Conservation (phyloP, 108 stramenopile genomes). For the Fragilariopsis cylindrus region DNA sequence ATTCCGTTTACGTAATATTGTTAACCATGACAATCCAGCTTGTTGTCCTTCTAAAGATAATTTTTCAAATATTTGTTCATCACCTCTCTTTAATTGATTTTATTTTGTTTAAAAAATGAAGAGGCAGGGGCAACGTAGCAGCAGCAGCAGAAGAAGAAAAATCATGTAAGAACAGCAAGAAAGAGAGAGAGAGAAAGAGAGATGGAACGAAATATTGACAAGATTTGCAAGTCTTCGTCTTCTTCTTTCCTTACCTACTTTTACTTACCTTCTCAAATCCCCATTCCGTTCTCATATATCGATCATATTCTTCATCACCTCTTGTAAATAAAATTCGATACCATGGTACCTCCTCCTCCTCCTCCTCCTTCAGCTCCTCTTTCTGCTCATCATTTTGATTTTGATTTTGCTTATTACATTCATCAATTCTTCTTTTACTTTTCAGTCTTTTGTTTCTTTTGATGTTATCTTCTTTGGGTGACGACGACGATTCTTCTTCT, state of each 20-base stretch:
- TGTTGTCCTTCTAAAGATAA: conserved; percentile 70
- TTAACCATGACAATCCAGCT: conserved; percentile 72
- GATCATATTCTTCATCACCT: conserved; percentile 48
- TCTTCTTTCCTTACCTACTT: neutral
- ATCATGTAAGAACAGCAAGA: neutral
- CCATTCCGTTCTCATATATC: conserved; percentile 68
- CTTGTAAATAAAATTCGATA: conserved; percentile 49
- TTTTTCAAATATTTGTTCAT: conserved; percentile 63
- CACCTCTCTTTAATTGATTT: conserved; percentile 28
- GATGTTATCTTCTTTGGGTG: too few relatives aligned
- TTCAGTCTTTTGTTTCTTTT: too few relatives aligned
- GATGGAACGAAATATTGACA: neutral
- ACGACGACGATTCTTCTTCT: too few relatives aligned
- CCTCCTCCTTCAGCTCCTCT: too few relatives aligned
- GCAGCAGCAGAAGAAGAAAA: too few relatives aligned
- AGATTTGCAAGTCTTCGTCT: neutral
- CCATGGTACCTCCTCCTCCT: conserved; percentile 29
- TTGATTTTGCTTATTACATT: too few relatives aligned
- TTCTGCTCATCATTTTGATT: too few relatives aligned
- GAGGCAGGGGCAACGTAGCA: too few relatives aligned
- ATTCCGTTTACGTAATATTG: conserved; percentile 68
- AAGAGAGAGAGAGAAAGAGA: conserved; percentile 3
- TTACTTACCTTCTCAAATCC: conserved; percentile 45
- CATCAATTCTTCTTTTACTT: too few relatives aligned
- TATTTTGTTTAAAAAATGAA: too few relatives aligned